Conservation (phyloP, 2,329 filamentous ascomycete genomes). For the Colletotrichum orbiculare region DNA sequence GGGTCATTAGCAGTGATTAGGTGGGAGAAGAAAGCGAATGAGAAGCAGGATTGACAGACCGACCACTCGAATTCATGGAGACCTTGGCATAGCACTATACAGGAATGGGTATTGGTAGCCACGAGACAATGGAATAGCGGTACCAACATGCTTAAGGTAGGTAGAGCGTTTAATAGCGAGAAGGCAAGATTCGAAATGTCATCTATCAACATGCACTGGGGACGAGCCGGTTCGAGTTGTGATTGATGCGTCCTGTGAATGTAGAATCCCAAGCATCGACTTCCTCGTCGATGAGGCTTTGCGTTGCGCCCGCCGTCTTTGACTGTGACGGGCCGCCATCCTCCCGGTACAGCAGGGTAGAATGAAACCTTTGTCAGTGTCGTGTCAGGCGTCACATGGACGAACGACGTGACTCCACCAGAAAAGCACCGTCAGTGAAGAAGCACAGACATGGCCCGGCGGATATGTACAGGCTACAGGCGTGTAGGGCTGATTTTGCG, state of each 20-base stretch:
- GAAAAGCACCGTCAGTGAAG: conserved; percentile 19
- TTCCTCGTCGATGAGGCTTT: no score
- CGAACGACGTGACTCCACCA: conserved; percentile 8
- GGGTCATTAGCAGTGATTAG: conserved; percentile 58
- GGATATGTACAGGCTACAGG: conserved; percentile 10
- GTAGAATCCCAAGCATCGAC: no score
- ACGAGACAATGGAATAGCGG: no score
- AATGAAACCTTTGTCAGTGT: conserved; percentile 14
- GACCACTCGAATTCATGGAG: conserved; percentile 28
- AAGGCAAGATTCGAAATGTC: no score
- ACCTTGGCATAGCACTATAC: background rate
- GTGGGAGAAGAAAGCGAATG: conserved; percentile 50
- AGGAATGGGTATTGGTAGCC: no score
- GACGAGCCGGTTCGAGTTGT: no score
- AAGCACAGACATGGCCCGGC: conserved; percentile 26
- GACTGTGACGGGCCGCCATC: no score
- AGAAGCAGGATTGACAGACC: conserved; percentile 62
- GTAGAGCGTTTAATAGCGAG: no score
- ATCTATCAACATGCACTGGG: no score
- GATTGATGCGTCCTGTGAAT: no score
- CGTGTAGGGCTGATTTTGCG: conserved; percentile 33
- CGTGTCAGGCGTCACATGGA: background rate
- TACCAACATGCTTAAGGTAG: background rate
- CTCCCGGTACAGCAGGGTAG: background rate
- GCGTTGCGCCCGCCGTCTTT: no score